phyloP scores from a whole-genome alignment of 2,329 filamentous ascomycete genomes.

The Emydomyces testavorans region DNA sequence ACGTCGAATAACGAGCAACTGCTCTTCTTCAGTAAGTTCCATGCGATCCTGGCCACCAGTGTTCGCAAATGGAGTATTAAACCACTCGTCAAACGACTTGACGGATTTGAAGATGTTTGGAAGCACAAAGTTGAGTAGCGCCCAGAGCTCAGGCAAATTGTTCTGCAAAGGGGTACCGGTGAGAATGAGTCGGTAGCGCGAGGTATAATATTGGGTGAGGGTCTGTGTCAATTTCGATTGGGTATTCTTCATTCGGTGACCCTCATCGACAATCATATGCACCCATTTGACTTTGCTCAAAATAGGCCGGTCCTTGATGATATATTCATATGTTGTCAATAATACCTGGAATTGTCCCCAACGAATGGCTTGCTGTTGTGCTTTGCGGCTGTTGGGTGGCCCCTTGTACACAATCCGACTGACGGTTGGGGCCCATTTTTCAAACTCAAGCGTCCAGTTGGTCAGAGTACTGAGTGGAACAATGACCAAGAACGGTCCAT shows the following conservation, averaged over 20 bases:
- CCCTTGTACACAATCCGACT: conserved; percentile 91
- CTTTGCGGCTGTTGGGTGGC: conserved; percentile 74
- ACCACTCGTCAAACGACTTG: conserved; percentile 99
- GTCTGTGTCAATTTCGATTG: conserved; percentile 93
- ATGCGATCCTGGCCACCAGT: conserved; percentile 97
- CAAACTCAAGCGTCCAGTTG: conserved; percentile 97
- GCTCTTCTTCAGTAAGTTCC: conserved; percentile 98
- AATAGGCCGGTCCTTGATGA: conserved; percentile 94
- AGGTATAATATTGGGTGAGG: conserved; percentile 88
- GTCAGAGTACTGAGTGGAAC: conserved; percentile 93
- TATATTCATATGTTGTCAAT: conserved; percentile 96
- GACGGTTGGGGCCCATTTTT: conserved; percentile 93
- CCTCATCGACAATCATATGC: conserved; percentile 99
- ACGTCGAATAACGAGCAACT: conserved; percentile 93
- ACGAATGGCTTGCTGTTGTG: conserved; percentile 85
- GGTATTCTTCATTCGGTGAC: conserved; percentile 98
- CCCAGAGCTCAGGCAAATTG: conserved; percentile 91
- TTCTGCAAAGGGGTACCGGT: conserved; percentile 97
- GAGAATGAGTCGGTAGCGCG: conserved; percentile 88
- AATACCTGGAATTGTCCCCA: conserved; percentile 93
- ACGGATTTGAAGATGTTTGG: conserved; percentile 99
- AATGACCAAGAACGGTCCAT: conserved; percentile 88
- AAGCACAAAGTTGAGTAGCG: conserved; percentile 94
- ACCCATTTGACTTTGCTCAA: conserved; percentile 99
- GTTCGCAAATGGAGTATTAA: conserved; percentile 98